Conservation (phyloP, 768 basidiomycete species). For the Dacryopinax primogenitus region DNA sequence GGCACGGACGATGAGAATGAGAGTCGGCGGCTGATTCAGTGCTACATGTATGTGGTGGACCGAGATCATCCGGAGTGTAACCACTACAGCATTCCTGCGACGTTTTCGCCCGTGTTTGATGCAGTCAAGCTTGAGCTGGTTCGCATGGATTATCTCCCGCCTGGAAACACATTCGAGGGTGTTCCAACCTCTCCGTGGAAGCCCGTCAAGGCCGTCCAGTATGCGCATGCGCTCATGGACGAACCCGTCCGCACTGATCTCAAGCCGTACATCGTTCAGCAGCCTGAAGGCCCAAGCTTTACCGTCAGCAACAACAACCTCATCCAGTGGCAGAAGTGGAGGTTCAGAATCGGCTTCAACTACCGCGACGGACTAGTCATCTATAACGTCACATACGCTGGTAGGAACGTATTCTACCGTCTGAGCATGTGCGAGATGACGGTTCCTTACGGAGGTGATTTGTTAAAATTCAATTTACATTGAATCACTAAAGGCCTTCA, state of each 20-base stretch:
- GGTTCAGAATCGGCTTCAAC: slow-evolving; percentile 17
- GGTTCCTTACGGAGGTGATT: slow-evolving; percentile 20
- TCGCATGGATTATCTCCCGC: background rate
- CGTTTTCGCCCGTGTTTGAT: background rate
- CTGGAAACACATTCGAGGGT: background rate
- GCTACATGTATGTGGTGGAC: slow-evolving; percentile 6
- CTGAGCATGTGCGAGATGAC: slow-evolving; percentile 22
- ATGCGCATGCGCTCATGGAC: slow-evolving; percentile 11
- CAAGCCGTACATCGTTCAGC: slow-evolving; percentile 11
- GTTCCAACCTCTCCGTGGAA: background rate
- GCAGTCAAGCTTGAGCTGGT: slow-evolving; percentile 5
- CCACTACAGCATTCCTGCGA: slow-evolving; percentile 8
- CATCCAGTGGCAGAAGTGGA: slow-evolving; percentile 19
- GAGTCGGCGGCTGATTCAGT: background rate
- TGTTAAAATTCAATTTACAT: background rate
- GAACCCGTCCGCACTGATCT: slow-evolving; percentile 12
- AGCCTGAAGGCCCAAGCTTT: slow-evolving; percentile 14
- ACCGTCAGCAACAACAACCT: slow-evolving; percentile 12
- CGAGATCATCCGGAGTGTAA: slow-evolving; percentile 10
- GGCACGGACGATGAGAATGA: slow-evolving; percentile 3
- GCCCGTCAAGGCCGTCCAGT: background rate
- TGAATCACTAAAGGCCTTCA: background rate
- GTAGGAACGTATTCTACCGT: slow-evolving; percentile 21
- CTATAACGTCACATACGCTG: slow-evolving; percentile 21
- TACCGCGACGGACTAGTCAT: slow-evolving; percentile 22